A percentile compares a stretch with the other conserved stretches of the same genome.
These are phyloP conservation scores for Wilcoxina mikolae DNA, from an alignment of 495 filamentous ascomycete species.

Conservation along the genomic window DNA sequence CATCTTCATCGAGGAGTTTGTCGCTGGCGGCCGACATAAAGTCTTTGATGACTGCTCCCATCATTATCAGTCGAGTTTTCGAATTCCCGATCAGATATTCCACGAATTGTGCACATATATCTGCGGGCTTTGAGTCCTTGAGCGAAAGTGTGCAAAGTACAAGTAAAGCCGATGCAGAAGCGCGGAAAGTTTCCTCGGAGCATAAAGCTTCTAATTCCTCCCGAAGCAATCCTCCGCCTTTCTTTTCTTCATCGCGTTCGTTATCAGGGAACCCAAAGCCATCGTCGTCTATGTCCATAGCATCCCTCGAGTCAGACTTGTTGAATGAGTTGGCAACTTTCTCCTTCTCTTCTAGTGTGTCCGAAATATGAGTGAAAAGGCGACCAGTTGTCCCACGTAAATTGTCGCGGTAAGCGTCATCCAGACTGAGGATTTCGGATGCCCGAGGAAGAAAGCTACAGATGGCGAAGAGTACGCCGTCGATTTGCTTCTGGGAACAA, in stretches of 20 bases:
- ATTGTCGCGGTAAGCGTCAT: conserved; percentile 6
- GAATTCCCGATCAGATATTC: conserved; percentile 19
- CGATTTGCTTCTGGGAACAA: conserved; percentile 20
- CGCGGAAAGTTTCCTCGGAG: conserved; percentile 34
- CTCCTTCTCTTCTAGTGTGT: conserved; percentile 34
- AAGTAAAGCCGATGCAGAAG: conserved; percentile 21
- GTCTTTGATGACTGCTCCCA: conserved; percentile 17
- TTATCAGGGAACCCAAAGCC: conserved; percentile 42
- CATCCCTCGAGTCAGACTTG: conserved; percentile 32
- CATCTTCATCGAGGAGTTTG: conserved; percentile 29
- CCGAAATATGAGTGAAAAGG: conserved; percentile 33
- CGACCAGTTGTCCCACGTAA: conserved; percentile 14
- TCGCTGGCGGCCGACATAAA: conserved; percentile 29
- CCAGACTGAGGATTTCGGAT: conserved; percentile 19
- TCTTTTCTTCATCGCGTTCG: conserved; percentile 33
- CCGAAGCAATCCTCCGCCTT: conserved; percentile 35
- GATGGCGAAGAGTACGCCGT: conserved; percentile 22
- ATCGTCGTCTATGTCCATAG: conserved; percentile 63
- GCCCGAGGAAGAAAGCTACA: conserved; percentile 22
- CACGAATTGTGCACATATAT: conserved; percentile 16
- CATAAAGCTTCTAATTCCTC: conserved; percentile 38
- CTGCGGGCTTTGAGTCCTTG: conserved; percentile 5
- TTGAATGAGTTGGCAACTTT: conserved; percentile 10
- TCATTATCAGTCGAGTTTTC: conserved; percentile 22
- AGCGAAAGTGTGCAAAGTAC: conserved; percentile 17